phyloP scores from a whole-genome alignment of 306 rosid genomes.

The Medicago arabica region DNA sequence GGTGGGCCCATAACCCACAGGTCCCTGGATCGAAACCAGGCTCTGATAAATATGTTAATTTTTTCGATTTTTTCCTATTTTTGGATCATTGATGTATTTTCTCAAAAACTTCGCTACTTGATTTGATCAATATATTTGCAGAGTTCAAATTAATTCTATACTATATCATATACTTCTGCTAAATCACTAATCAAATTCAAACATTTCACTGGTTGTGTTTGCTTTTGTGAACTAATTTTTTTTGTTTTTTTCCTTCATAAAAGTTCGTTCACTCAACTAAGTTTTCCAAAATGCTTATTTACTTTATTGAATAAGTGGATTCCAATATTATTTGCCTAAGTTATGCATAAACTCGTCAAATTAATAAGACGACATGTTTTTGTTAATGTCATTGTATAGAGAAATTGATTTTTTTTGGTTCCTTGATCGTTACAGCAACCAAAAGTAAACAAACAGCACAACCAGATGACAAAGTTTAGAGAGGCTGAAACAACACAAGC shows the following conservation, averaged over 20 bases:
- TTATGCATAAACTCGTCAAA: not conserved
- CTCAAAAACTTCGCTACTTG: not conserved
- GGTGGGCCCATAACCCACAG: constrained; percentile 54
- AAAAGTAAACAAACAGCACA: not conserved
- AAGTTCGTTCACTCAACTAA: not conserved
- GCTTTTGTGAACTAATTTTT: not conserved
- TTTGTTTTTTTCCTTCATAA: not conserved
- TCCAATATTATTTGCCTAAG: not conserved
- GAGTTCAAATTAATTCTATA: too few species aligned
- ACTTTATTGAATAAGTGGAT: not conserved
- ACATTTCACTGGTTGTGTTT: not conserved
- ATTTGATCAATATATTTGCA: too few species aligned
- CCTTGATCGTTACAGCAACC: not conserved
- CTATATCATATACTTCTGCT: too few species aligned
- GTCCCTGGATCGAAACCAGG: constrained; percentile 50
- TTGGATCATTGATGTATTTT: too few species aligned
- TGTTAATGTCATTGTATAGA: not conserved
- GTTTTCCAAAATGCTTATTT: not conserved
- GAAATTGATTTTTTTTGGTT: too few species aligned
- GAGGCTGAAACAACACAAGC: not conserved
- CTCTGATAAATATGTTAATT: constrained; percentile 1
- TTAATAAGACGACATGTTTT: too few species aligned
- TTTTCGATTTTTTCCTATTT: not conserved
- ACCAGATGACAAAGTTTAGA: not conserved
- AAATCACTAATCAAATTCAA: too few species aligned